Evolutionary conservation across 106 monocot genomes (phyloP).

Genomic region (Vanilla planifolia): DNA sequence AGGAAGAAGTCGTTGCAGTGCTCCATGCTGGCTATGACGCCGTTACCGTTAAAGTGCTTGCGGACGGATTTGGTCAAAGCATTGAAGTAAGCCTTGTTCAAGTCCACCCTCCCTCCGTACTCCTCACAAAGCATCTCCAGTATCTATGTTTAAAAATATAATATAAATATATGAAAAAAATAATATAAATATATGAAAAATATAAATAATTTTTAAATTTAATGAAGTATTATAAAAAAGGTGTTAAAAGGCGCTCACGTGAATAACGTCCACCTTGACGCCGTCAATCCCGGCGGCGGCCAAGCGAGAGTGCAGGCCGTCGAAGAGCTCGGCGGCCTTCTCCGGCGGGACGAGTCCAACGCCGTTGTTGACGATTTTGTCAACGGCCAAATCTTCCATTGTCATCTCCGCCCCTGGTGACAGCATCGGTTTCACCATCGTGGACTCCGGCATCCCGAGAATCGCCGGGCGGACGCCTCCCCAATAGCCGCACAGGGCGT

Average conservation of each 20-base stretch:
- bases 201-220: too few relatives aligned
- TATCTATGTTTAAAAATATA: slow-evolving; percentile 20
- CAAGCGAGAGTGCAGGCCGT: slow-evolving; percentile 64
- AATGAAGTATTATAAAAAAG: too few relatives aligned
- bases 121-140: slow-evolving; percentile 88
- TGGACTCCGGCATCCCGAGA: slow-evolving; percentile 39
- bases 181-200: too few relatives aligned
- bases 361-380: slow-evolving; percentile 75
- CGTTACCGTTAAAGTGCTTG: slow-evolving; percentile 70
- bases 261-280: slow-evolving; percentile 93
- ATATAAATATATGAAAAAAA: background rate
- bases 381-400: slow-evolving; percentile 86
- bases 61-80: slow-evolving; percentile 52
- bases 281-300: slow-evolving; percentile 56
- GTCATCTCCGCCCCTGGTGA: slow-evolving; percentile 61
- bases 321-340: slow-evolving; percentile 43
- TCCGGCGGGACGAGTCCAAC: slow-evolving; percentile 66
- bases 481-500: slow-evolving; percentile 93
- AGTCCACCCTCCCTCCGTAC: slow-evolving; percentile 74
- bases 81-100: slow-evolving; percentile 73
- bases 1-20: slow-evolving; percentile 98
- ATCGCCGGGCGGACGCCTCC: slow-evolving; percentile 55
- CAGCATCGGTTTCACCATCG: slow-evolving; percentile 44
- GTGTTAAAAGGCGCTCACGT: slow-evolving; percentile 29
- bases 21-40: slow-evolving; percentile 90